Evolutionary conservation across 768 basidiomycete genomes (phyloP), one percentile per base, ranked within the genome.

Genomic region (Paxillus ammoniavirescens): DNA sequence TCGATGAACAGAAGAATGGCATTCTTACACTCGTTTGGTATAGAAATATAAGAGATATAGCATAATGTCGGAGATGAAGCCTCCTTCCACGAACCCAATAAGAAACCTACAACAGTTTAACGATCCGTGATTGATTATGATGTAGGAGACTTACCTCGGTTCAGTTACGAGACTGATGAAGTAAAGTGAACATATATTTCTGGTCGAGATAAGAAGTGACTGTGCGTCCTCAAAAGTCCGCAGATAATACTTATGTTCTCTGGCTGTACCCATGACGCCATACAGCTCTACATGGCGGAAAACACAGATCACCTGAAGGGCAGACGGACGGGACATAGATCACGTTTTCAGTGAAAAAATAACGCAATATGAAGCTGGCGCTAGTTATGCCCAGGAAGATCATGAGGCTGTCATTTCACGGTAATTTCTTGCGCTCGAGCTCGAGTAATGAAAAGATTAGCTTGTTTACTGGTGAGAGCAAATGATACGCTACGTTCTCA

Each of bases 1-100:
- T 17, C 38, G 38, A 40, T 6, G n/a, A 40, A 40, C 38, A 18
- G n/a, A 40, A 40, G 38, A 40, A 40, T 8, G 8, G 3, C n/a
- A 8, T 5, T 40, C 38, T 40, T 40, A 81, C 82, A 68, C 82
- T 13, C 59, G 69, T 55, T 78, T 81, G 3, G 81, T 84, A 66
- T 84, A 86, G 60, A 78, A 87, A 59, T 86, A 87, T 0, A 80
- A 82, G 2, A 87, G 71, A 60, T 85, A 87, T 3, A 87, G 70
- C 18, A 88, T 79, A 15, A 83, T 67, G 56, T 87, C 85, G 0
- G 83, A 82, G 53, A 84, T 81, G 65, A 85, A 84, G 0, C 81
- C 83, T 17, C 84, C 86, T 69, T 85, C 81, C 51, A 83, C 70
- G 58, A 86, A 80, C 1, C 83, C 82, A 1, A 84, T 65, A 8